These are phyloP conservation scores for Triticum monococcum DNA, from an alignment of 176 grass and related monocot species.

Conservation along the genomic window DNA sequence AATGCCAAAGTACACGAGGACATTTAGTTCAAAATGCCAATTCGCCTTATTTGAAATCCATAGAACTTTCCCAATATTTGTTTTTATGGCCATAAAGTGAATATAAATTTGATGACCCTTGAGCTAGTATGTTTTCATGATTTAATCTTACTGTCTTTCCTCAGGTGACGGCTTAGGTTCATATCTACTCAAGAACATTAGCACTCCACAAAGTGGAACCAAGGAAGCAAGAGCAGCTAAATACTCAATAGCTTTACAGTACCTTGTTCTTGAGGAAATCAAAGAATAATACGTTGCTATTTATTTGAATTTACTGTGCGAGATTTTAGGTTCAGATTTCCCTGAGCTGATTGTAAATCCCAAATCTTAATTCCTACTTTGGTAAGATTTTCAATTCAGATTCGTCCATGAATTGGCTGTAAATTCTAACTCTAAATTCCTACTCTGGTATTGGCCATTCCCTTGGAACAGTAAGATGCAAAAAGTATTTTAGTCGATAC, in stretches of 20 bases:
- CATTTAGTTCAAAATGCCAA: slow-evolving; percentile 11
- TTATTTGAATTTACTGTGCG: not conserved
- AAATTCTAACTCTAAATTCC: slow-evolving; percentile 3
- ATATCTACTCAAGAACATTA: slow-evolving; percentile 53
- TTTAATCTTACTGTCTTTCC: slow-evolving; percentile 5
- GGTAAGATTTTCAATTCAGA: slow-evolving; percentile 4
- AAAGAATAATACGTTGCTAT: slow-evolving; percentile 11
- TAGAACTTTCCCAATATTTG: not conserved
- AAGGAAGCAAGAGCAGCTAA: slow-evolving; percentile 58
- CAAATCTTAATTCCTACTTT: not conserved
- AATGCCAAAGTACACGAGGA: slow-evolving; percentile 5
- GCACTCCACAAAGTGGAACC: slow-evolving; percentile 28
- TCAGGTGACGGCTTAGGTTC: slow-evolving; percentile 56
- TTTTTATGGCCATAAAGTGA: slow-evolving; percentile 6
- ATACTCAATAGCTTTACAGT: slow-evolving; percentile 78
- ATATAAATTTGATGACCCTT: slow-evolving; percentile 8
- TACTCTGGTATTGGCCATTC: not conserved
- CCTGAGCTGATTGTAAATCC: slow-evolving; percentile 9
- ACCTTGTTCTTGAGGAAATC: slow-evolving; percentile 68
- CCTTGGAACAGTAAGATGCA: not conserved
- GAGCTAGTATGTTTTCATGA: slow-evolving; percentile 12
- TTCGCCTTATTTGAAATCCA: not conserved
- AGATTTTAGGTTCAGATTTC: not conserved
- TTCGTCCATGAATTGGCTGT: not conserved
- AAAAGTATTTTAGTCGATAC: too few relatives aligned